Conservation (phyloP, 164 flowering plant genomes). For the Echeveria elegans region DNA sequence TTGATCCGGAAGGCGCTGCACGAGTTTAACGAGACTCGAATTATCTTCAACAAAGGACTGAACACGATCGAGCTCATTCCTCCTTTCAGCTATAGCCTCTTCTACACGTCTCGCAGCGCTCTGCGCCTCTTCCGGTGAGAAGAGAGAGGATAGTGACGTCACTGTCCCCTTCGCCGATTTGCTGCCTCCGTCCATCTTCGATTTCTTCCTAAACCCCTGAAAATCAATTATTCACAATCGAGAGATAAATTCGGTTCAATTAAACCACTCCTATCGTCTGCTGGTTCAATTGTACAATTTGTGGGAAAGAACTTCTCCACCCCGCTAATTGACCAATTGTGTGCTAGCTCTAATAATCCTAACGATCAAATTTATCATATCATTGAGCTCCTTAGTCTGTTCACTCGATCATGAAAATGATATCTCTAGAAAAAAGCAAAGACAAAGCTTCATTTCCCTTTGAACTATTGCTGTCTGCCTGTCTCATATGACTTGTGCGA, state of each 20-base stretch:
- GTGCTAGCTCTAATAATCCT: constrained; percentile 37
- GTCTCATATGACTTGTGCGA: constrained; percentile 47
- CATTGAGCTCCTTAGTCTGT: constrained; percentile 58
- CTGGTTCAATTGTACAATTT: too few relatives aligned
- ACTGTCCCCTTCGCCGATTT: constrained; percentile 48
- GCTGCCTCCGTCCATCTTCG: neutral
- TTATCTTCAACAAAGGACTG: too few relatives aligned
- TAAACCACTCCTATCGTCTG: too few relatives aligned
- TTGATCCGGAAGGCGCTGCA: too few relatives aligned
- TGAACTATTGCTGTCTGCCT: constrained; percentile 58
- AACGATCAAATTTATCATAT: constrained; percentile 66
- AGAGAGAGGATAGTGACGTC: constrained; percentile 49
- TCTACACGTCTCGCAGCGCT: too few relatives aligned
- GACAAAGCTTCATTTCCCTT: constrained; percentile 33
- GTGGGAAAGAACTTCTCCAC: constrained; percentile 77
- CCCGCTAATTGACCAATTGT: constrained; percentile 55
- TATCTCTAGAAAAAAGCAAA: constrained; percentile 31
- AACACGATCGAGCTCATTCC: too few relatives aligned
- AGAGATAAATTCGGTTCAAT: too few relatives aligned
- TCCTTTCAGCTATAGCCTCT: too few relatives aligned
- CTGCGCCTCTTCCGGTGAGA: too few relatives aligned
- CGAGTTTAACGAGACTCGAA: too few relatives aligned
- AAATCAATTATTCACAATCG: too few relatives aligned
- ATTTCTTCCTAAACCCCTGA: too few relatives aligned
- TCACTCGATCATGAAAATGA: constrained; percentile 65